Percentiles rank a stretch among this genome's conserved stretches.
phyloP scores from a whole-genome alignment of 192 early-diverging fungal genomes.

The Lunasporangiospora selenospora region DNA sequence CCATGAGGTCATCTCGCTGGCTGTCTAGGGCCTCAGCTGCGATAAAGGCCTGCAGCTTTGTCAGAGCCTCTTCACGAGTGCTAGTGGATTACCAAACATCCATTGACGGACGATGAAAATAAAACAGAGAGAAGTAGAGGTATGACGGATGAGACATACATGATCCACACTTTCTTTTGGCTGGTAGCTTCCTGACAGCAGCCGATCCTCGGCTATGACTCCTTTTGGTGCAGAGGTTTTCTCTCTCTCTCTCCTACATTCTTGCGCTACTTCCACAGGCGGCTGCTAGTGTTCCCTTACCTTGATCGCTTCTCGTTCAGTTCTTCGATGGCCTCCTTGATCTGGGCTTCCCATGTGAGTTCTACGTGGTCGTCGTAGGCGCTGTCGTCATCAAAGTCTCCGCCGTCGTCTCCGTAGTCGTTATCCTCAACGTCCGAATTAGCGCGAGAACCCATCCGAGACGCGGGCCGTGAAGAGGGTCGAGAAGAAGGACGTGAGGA shows the following conservation, averaged over 20 bases:
- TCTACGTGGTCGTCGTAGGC: constrained; percentile 16
- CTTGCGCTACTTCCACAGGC: background rate
- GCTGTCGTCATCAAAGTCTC: constrained; percentile 17
- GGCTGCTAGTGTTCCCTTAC: constrained; percentile 24
- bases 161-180: background rate
- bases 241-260: background rate
- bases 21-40: constrained; percentile 59
- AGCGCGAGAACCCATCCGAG: constrained; percentile 17
- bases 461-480: constrained; percentile 21
- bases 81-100: too few species aligned
- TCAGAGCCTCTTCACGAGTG: constrained; percentile 62
- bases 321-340: constrained; percentile 59
- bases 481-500: constrained; percentile 27
- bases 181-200: background rate
- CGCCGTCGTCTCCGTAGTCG: constrained; percentile 14
- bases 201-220: background rate
- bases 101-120: background rate
- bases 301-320: constrained; percentile 59
- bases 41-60: constrained; percentile 52
- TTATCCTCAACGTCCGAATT: constrained; percentile 44
- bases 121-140: background rate
- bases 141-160: too few species aligned
- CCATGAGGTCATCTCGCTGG: constrained; percentile 59
- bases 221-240: background rate
- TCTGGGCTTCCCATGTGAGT: constrained; percentile 48